Conservation (phyloP, 2,329 filamentous ascomycete genomes). For the Fusarium graminum region DNA sequence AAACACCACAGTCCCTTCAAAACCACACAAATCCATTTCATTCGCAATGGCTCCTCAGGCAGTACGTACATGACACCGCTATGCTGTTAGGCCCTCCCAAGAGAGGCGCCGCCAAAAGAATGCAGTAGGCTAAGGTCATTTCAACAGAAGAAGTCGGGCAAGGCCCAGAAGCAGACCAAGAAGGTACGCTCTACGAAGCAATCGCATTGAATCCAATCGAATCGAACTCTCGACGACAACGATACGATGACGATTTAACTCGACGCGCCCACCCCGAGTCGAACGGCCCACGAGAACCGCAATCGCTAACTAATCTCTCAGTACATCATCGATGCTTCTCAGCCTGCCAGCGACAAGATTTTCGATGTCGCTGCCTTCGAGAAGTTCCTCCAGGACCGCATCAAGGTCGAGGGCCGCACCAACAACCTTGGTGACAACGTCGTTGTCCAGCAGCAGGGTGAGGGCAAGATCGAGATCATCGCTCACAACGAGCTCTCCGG, state of each 20-base stretch:
- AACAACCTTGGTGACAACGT: conserved; percentile 97
- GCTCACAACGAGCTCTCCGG: conserved; percentile 98
- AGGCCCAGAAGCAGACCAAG: conserved; percentile 85
- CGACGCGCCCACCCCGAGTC: conserved; percentile 1
- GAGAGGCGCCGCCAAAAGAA: conserved; percentile 50
- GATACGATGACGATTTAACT: conserved; percentile 2
- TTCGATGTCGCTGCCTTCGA: conserved; percentile 99
- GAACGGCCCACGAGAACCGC: conserved; percentile 10
- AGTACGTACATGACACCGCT: conserved; percentile 90
- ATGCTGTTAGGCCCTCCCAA: conserved; percentile 82
- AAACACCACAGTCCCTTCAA: conserved; percentile 52
- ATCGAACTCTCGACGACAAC: neutral
- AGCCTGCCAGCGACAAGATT: conserved; percentile 99
- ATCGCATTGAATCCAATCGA: neutral
- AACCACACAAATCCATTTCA: conserved; percentile 39
- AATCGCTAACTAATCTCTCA: conserved; percentile 54
- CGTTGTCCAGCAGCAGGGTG: conserved; percentile 88
- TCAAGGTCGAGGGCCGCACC: conserved; percentile 99
- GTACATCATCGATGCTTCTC: conserved; percentile 99
- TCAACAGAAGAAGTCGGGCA: conserved; percentile 75
- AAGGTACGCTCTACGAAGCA: conserved; percentile 69
- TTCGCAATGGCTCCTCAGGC: conserved; percentile 85
- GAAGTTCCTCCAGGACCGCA: conserved; percentile 99
- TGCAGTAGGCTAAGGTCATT: conserved; percentile 96
- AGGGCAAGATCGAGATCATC: conserved; percentile 98